Evolutionary conservation across 2,329 filamentous ascomycete species (phyloP).

Genomic region (Penicillium sp.): DNA sequence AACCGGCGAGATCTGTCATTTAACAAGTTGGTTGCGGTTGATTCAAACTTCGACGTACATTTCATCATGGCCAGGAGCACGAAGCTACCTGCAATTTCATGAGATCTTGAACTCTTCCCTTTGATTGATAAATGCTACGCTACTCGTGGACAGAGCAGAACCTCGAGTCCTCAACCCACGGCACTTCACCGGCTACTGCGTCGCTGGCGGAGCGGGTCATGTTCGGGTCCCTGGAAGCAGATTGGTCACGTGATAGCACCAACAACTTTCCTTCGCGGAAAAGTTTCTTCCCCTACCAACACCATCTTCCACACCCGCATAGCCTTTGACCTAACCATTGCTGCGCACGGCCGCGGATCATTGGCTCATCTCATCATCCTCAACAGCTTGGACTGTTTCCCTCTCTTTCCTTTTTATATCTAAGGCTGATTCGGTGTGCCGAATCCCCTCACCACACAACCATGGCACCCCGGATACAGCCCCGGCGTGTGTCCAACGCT

Average conservation of each 20-base stretch:
- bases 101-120: too few relatives aligned
- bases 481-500: conserved; percentile 29
- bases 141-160: background rate
- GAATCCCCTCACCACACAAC: conserved; percentile 10
- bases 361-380: conserved; percentile 2
- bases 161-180: background rate
- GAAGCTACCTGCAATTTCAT: too few relatives aligned
- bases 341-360: conserved; percentile 6
- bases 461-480: conserved; percentile 39
- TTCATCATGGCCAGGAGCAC: too few relatives aligned
- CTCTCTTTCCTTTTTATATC: background rate
- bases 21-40: too few relatives aligned
- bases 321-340: conserved; percentile 16
- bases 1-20: too few relatives aligned
- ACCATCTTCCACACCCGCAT: conserved; percentile 11
- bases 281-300: conserved; percentile 28
- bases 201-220: background rate
- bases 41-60: too few relatives aligned
- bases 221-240: background rate
- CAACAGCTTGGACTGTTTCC: too few relatives aligned
- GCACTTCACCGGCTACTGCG: too few relatives aligned
- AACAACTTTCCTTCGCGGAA: conserved; percentile 18
- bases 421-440: conserved; percentile 4
- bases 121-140: too few relatives aligned
- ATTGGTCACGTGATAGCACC: conserved; percentile 17